A percentile compares a stretch with the other conserved stretches of the same genome.
phyloP scores from a whole-genome alignment of 2,329 filamentous ascomycete genomes.

The Diaporthe aspalathi region DNA sequence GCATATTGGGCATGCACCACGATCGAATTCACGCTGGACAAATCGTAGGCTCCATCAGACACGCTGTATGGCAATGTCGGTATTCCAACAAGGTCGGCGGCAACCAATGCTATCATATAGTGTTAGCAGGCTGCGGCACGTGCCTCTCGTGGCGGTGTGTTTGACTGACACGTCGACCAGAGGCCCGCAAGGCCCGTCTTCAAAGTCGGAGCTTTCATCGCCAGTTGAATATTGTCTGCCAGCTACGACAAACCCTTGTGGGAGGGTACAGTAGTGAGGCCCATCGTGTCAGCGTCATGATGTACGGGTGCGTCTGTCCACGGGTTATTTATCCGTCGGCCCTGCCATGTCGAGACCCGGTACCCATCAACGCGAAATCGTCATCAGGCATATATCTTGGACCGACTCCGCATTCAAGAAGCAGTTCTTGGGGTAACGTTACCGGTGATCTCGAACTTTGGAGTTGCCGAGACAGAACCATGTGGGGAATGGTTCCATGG shows the following conservation, averaged over 20 bases:
- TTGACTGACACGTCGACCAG: conserved; percentile 31
- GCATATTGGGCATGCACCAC: conserved; percentile 58
- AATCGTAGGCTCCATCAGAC: conserved; percentile 15
- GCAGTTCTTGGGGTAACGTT: conserved; percentile 36
- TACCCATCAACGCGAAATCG: conserved; percentile 1
- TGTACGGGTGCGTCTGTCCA: not conserved
- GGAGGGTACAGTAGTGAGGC: not conserved
- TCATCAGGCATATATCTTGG: conserved; percentile 29
- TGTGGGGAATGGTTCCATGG: conserved; percentile 17
- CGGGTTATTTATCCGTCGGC: conserved; percentile 32
- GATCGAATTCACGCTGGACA: conserved; percentile 46
- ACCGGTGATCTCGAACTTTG: conserved; percentile 33
- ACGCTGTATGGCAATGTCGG: conserved; percentile 32
- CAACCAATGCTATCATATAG: conserved; percentile 18
- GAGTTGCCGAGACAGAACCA: not conserved
- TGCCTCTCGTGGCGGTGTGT: too few relatives aligned
- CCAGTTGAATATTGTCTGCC: conserved; percentile 10
- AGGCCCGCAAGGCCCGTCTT: conserved; percentile 26
- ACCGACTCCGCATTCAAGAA: conserved; percentile 29
- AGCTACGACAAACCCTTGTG: conserved; percentile 20
- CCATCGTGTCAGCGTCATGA: not conserved
- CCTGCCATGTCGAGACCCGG: not conserved
- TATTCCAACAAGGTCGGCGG: conserved; percentile 34
- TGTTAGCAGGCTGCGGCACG: not conserved
- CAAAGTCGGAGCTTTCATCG: conserved; percentile 16